Evolutionary conservation across 1,284 basidiomycete species (phyloP).

Genomic region (Moniliella sp.): DNA sequence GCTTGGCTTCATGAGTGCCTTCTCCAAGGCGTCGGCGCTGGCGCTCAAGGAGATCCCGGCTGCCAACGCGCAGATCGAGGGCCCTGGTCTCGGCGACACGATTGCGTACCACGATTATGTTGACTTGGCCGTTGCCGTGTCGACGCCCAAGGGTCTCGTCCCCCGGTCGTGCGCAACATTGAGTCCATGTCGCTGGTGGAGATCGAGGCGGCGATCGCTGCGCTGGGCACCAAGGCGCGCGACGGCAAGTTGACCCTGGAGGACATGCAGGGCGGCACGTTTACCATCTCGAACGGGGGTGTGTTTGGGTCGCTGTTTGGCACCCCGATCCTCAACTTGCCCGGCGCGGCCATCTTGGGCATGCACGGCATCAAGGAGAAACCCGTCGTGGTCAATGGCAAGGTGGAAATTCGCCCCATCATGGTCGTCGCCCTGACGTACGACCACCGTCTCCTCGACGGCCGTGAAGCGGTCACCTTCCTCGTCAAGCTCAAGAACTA

Average conservation of each 20-base stretch:
- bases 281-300: conserved; percentile 97
- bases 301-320: conserved; percentile 92
- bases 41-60: neutral
- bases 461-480: conserved; percentile 89
- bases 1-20: neutral
- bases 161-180: neutral
- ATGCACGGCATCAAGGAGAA: conserved; percentile 94
- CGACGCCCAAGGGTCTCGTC: neutral
- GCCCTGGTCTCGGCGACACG: conserved; percentile 3
- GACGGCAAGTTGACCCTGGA: conserved; percentile 79
- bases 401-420: conserved; percentile 9
- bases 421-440: conserved; percentile 56
- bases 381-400: conserved; percentile 53
- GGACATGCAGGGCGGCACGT: conserved; percentile 64
- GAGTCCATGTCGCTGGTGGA: neutral
- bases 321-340: conserved; percentile 79
- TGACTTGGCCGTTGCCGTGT: neutral
- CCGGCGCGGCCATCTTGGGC: conserved; percentile 76
- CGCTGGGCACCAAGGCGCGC: neutral
- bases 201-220: neutral
- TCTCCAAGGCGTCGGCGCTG: neutral
- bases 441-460: conserved; percentile 85
- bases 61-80: neutral
- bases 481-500: conserved; percentile 48
- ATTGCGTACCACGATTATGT: conserved; percentile 5